phyloP scores from a whole-genome alignment of 2,329 filamentous ascomycete genomes.

The Fusarium cicatricum region DNA sequence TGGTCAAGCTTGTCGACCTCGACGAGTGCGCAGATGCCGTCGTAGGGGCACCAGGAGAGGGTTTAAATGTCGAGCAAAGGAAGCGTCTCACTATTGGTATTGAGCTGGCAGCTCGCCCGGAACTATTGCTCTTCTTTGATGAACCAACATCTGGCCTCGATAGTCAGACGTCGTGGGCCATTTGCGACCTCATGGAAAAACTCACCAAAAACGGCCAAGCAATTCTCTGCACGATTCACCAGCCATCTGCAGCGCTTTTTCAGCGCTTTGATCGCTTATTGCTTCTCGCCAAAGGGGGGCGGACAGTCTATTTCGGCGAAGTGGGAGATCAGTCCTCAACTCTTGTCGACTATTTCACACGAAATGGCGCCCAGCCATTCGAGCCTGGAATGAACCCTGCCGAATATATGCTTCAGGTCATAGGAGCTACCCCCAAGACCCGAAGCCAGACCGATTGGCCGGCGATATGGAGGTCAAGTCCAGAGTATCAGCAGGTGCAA shows the following conservation, averaged over 20 bases:
- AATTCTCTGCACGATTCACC: conserved; percentile 59
- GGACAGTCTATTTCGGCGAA: conserved; percentile 67
- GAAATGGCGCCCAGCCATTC: conserved; percentile 65
- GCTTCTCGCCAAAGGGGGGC: too few relatives aligned
- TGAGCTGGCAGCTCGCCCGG: conserved; percentile 52
- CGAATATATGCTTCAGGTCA: too few relatives aligned
- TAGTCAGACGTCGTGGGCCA: conserved; percentile 70
- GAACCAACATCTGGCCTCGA: conserved; percentile 64
- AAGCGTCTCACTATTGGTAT: conserved; percentile 60
- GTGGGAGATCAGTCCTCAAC: conserved; percentile 63
- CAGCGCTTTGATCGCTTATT: conserved; percentile 62
- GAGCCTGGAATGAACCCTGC: conserved; percentile 69
- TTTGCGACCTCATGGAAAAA: conserved; percentile 72
- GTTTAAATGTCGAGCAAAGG: conserved; percentile 56
- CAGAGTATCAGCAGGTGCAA: too few relatives aligned
- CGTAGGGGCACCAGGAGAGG: conserved; percentile 53
- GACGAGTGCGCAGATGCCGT: conserved; percentile 61
- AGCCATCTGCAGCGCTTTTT: conserved; percentile 47
- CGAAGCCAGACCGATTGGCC: neutral
- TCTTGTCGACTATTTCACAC: conserved; percentile 66
- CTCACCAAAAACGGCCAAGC: conserved; percentile 59
- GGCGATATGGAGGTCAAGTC: neutral
- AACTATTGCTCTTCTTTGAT: conserved; percentile 59
- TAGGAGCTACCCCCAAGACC: conserved; percentile 64
- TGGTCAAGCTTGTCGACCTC: conserved; percentile 62